These are phyloP conservation scores for Lipomyces kockii DNA, from an alignment of 805 yeast species.

Conservation along the genomic window DNA sequence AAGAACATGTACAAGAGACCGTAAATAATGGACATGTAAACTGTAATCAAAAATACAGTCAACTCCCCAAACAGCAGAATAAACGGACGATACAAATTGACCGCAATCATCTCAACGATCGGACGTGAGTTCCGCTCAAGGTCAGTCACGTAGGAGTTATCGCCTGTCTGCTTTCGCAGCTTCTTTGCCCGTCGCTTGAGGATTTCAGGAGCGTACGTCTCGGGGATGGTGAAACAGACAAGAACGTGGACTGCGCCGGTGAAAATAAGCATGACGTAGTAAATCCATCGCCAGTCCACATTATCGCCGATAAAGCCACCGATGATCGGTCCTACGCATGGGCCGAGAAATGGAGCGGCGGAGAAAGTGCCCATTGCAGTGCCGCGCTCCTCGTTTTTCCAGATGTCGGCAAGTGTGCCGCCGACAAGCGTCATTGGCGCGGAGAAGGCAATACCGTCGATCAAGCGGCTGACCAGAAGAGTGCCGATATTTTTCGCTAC, in stretches of 20 bases:
- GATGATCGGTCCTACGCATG: slow-evolving; percentile 68
- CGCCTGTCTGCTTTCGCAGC: slow-evolving; percentile 58
- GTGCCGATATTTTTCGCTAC: slow-evolving; percentile 63
- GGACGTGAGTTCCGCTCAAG: slow-evolving; percentile 80
- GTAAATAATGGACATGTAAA: slow-evolving; percentile 51
- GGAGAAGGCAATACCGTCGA: slow-evolving; percentile 75
- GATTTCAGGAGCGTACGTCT: slow-evolving; percentile 65
- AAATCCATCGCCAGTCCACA: slow-evolving; percentile 73
- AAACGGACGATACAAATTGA: slow-evolving; percentile 75
- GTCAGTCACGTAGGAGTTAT: slow-evolving; percentile 52
- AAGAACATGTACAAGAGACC: slow-evolving; percentile 65
- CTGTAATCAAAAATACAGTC: slow-evolving; percentile 57
- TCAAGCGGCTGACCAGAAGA: slow-evolving; percentile 64
- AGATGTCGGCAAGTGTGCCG: slow-evolving; percentile 75
- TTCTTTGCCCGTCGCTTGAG: slow-evolving; percentile 57
- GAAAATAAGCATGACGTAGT: slow-evolving; percentile 63
- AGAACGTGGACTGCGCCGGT: slow-evolving; percentile 59
- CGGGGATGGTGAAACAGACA: slow-evolving; percentile 57
- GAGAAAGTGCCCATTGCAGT: slow-evolving; percentile 71
- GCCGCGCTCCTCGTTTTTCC: slow-evolving; percentile 63
- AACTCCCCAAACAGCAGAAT: slow-evolving; percentile 58
- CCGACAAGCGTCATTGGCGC: slow-evolving; percentile 78
- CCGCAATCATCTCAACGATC: slow-evolving; percentile 65
- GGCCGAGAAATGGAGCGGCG: slow-evolving; percentile 60
- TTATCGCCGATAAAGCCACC: slow-evolving; percentile 65